Evolutionary conservation across 129 eudicot genomes (phyloP), one percentile per base, ranked within the genome.

Genomic region (Arctium lappa): DNA sequence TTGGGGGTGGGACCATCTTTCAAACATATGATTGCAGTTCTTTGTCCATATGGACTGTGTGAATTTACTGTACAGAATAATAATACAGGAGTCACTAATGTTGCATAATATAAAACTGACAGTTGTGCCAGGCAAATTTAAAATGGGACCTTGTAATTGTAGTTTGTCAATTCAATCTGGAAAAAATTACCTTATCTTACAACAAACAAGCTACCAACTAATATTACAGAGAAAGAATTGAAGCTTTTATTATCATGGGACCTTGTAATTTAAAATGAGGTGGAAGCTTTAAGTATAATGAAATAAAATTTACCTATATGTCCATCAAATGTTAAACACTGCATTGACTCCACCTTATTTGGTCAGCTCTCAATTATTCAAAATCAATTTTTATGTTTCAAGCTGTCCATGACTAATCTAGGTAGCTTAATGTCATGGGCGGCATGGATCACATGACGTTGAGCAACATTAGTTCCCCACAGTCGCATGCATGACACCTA

Each of bases 31-130:
- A 95, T 81, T 69, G 98, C 98, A 78, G 99, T 95, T 90, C 99
- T 85, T 88, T 95, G 99, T 84, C 99, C 99, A 88, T 84, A 78
- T 66, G 95, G 93, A 87, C 97, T 87, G 87, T 90, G 88, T 69
- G 99, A 95, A 75, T 95, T 89, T 87, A 95, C 99, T 95, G 93
- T 32, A 88, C 56, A 84, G 62, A 81, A 85, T 22, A 86, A 76
- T 56, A 86, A 76, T 56, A 81, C 33, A 83, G 31, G 40, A 75
- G 42, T 9, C 68, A 31, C n/a, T 42, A 40, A 71, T 73, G 53
- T 83, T 71, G 74, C 34, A 46, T 69, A 62, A 5, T 46, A 70
- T 71, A 68, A 69, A 29, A 81, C n/a, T 73, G 60, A 34, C 37
- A 83, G 30, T 42, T 22, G 48, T 74, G 69, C 50, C 50, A 48